Conservation (phyloP, 176 grass and related monocot species). For the Tuctoria greenei region DNA sequence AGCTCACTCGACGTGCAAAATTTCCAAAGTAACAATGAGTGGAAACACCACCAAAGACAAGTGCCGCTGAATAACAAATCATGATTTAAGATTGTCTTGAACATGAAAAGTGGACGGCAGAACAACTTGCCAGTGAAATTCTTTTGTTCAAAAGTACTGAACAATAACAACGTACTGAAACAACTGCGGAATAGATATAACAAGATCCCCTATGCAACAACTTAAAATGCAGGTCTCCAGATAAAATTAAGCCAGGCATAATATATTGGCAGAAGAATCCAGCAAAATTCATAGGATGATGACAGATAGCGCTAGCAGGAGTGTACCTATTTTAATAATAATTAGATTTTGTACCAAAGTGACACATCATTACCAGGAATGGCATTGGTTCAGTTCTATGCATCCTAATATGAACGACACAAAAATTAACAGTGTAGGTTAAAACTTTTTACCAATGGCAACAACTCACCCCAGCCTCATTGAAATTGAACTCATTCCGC, state of each 20-base stretch:
- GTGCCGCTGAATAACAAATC: conserved; percentile 15
- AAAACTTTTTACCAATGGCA: conserved; percentile 20
- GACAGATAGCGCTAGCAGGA: conserved; percentile 11
- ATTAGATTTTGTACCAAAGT: conserved; percentile 11
- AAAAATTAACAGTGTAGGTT: background rate
- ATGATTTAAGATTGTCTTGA: background rate
- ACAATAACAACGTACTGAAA: conserved; percentile 1
- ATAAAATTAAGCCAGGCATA: background rate
- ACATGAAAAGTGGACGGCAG: background rate
- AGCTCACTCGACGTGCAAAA: conserved; percentile 29
- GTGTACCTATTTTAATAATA: background rate
- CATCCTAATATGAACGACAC: conserved; percentile 3
- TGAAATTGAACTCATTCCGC: conserved; percentile 93
- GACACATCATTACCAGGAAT: conserved; percentile 8
- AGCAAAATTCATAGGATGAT: conserved; percentile 1
- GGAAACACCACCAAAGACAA: conserved; percentile 34
- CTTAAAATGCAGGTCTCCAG: background rate
- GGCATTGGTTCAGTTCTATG: conserved; percentile 14
- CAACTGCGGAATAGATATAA: background rate
- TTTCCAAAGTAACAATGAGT: conserved; percentile 26
- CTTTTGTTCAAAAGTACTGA: background rate
- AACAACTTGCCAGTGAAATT: background rate
- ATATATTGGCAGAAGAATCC: background rate
- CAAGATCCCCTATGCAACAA: background rate
- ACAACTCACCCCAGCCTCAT: conserved; percentile 78